Evolutionary conservation across 2,329 filamentous ascomycete genomes (phyloP).

Genomic region (Cordyceps militaris): DNA sequence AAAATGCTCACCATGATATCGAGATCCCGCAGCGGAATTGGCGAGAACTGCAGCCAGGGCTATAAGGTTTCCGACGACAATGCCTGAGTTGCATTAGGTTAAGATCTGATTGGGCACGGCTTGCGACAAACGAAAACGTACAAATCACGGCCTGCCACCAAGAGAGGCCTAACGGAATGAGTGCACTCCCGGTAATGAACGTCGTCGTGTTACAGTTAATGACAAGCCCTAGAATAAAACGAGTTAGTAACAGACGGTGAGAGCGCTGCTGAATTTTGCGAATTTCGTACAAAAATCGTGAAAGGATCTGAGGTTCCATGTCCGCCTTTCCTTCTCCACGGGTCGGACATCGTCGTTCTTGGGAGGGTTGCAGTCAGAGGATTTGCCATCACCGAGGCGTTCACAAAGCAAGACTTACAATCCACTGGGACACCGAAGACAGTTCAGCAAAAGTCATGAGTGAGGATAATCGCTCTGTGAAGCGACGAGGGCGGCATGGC

Average conservation of each 20-base stretch:
- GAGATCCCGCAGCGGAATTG: conserved; percentile 36
- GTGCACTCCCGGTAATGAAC: conserved; percentile 34
- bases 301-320: conserved; percentile 35
- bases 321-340: conserved; percentile 34
- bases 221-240: conserved; percentile 32
- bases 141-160: conserved; percentile 38
- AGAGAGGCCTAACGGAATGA: conserved; percentile 33
- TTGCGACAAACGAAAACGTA: conserved; percentile 14
- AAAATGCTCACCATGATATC: conserved; percentile 31
- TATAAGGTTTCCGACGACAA: conserved; percentile 32
- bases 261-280: not conserved
- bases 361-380: not conserved
- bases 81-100: conserved; percentile 18
- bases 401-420: conserved; percentile 19
- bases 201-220: conserved; percentile 39
- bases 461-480: conserved; percentile 4
- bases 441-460: conserved; percentile 18
- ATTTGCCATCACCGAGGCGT: not conserved
- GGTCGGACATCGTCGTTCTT: conserved; percentile 46
- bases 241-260: not conserved
- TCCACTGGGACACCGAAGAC: conserved; percentile 27
- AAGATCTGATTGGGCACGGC: not conserved
- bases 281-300: conserved; percentile 35
- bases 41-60: conserved; percentile 33
- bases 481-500: not conserved